Percentiles rank a stretch among this genome's conserved stretches.
Evolutionary conservation across 768 basidiomycete genomes (phyloP).

Genomic region (Favolaschia claudopus): DNA sequence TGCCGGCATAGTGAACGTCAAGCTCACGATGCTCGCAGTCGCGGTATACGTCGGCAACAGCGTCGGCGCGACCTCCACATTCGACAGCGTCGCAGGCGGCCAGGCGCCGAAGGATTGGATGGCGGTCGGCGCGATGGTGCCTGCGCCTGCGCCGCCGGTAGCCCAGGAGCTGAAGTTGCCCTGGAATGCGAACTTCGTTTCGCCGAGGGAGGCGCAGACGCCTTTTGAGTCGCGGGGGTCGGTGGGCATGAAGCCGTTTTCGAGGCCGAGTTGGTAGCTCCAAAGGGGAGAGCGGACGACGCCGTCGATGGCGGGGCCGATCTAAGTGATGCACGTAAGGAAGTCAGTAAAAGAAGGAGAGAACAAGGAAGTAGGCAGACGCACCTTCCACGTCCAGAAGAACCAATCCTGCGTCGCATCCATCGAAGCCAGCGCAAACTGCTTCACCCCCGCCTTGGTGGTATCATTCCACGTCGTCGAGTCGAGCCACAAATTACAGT

Average conservation of each 20-base stretch:
- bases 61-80: background rate
- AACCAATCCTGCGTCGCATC: constrained; percentile 56
- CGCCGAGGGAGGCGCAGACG: constrained; percentile 55
- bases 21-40: constrained; percentile 5
- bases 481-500: constrained; percentile 49
- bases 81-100: constrained; percentile 42
- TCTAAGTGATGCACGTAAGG: background rate
- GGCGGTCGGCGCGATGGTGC: constrained; percentile 18
- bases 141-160: constrained; percentile 63
- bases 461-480: constrained; percentile 53
- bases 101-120: constrained; percentile 38
- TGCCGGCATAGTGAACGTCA: constrained; percentile 1
- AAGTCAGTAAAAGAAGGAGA: background rate
- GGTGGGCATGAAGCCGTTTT: constrained; percentile 42
- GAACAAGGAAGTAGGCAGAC: constrained; percentile 41
- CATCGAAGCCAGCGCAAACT: background rate
- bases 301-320: constrained; percentile 26
- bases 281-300: constrained; percentile 57
- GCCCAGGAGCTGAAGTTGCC: constrained; percentile 57
- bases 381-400: constrained; percentile 87
- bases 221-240: constrained; percentile 61
- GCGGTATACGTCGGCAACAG: constrained; percentile 19
- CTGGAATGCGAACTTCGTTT: constrained; percentile 36
- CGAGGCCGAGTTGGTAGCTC: constrained; percentile 72
- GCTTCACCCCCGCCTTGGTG: constrained; percentile 3